Conservation (phyloP, 2,329 filamentous ascomycete species). For the Lecanicillium sp. region DNA sequence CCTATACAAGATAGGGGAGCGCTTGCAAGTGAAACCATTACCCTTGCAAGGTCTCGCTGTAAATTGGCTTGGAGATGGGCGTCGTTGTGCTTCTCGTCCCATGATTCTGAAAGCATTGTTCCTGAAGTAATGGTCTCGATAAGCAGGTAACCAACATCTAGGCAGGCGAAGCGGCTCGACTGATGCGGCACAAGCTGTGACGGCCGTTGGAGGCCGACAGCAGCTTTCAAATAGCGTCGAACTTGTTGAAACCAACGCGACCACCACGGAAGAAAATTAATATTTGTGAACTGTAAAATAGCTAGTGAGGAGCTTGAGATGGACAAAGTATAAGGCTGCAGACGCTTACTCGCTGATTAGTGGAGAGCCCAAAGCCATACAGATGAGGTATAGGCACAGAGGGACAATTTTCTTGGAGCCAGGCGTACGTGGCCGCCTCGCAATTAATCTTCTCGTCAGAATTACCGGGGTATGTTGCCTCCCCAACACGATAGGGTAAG, state of each 20-base stretch:
- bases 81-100: conserved; percentile 12
- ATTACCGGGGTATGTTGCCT: conserved; percentile 25
- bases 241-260: conserved; percentile 8
- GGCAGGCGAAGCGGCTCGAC: conserved; percentile 4
- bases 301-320: background rate
- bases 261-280: conserved; percentile 4
- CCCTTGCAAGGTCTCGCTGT: conserved; percentile 19
- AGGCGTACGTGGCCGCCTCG: conserved; percentile 14
- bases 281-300: conserved; percentile 8
- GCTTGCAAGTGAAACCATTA: conserved; percentile 22
- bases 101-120: conserved; percentile 14
- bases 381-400: conserved; percentile 16
- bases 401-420: conserved; percentile 14
- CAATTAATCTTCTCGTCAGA: conserved; percentile 30
- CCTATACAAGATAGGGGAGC: conserved; percentile 19
- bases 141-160: conserved; percentile 14
- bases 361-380: conserved; percentile 16
- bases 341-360: conserved; percentile 9
- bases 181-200: conserved; percentile 9
- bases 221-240: conserved; percentile 3
- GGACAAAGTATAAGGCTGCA: background rate
- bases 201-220: conserved; percentile 10
- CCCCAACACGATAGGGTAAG: conserved; percentile 26
- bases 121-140: conserved; percentile 13
- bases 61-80: conserved; percentile 14